These are phyloP conservation scores for Fusarium pseudocircinatum DNA, from an alignment of 2,329 filamentous ascomycete species.

Conservation along the genomic window DNA sequence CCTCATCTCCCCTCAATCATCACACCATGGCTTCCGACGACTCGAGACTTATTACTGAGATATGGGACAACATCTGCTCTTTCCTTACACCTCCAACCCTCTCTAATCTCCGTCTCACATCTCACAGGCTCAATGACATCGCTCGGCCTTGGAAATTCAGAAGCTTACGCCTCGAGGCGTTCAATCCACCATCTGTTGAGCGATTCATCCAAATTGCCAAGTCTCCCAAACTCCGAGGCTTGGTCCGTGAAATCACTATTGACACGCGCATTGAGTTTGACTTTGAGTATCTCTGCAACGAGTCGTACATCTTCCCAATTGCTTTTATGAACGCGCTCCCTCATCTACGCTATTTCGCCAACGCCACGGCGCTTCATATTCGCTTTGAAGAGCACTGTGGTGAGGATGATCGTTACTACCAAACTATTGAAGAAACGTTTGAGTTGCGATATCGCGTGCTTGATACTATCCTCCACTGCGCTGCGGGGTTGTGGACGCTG, in stretches of 20 bases:
- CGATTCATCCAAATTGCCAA: constrained; percentile 20
- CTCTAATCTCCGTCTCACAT: constrained; percentile 2
- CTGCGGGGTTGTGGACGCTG: constrained; percentile 20
- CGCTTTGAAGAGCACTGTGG: constrained; percentile 24
- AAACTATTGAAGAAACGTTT: not conserved
- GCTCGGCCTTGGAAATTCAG: not conserved
- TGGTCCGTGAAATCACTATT: constrained; percentile 23
- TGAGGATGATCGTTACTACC: rapidly evolving
- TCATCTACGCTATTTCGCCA: not conserved
- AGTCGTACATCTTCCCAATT: not conserved
- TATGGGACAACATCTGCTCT: constrained; percentile 19
- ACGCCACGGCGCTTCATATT: not conserved
- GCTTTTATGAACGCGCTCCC: constrained; percentile 16
- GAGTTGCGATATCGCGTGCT: constrained; percentile 19
- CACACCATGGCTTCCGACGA: not conserved
- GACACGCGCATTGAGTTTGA: constrained; percentile 22
- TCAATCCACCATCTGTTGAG: not conserved
- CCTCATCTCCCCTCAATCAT: not conserved
- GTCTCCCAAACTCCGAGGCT: not conserved
- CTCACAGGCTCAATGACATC: not conserved
- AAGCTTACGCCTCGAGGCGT: constrained; percentile 1
- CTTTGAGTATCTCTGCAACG: not conserved
- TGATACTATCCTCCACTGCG: constrained; percentile 27
- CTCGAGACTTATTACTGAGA: not conserved
- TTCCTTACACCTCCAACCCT: not conserved